Evolutionary conservation across 371 early-diverging fungal species (phyloP).

Genomic region (Mucor lusitanicus): DNA sequence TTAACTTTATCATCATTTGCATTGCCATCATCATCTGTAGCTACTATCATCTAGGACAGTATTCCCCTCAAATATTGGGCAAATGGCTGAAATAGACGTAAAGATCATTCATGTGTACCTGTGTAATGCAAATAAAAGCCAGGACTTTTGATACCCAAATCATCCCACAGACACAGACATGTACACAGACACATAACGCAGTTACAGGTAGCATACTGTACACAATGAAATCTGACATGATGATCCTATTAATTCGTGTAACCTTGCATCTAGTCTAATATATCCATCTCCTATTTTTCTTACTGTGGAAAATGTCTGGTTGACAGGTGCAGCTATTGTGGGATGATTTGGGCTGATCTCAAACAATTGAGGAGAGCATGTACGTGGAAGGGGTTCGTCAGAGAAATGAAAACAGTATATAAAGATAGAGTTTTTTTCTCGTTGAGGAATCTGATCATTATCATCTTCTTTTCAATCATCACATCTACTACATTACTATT

Average conservation of each 20-base stretch:
- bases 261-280: constrained; percentile 6
- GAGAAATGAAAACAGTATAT: constrained; percentile 1
- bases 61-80: neutral
- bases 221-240: constrained; percentile 1
- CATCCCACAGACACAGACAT: neutral
- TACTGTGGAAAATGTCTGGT: neutral
- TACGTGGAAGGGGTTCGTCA: neutral
- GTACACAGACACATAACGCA: neutral
- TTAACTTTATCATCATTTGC: neutral
- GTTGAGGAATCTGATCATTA: neutral
- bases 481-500: neutral
- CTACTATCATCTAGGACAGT: neutral
- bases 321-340: constrained; percentile 11
- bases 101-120: neutral
- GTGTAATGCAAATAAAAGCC: neutral
- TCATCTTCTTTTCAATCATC: neutral
- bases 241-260: constrained; percentile 1
- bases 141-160: neutral
- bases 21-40: neutral
- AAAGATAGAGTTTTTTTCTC: neutral
- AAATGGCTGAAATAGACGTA: neutral
- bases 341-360: constrained; percentile 10
- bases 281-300: neutral
- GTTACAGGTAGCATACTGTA: neutral
- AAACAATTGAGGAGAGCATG: constrained; percentile 9